Evolutionary conservation across 2,329 filamentous ascomycete species (phyloP), one percentile per base, ranked within the genome.

Genomic region (Penicillium sp.): DNA sequence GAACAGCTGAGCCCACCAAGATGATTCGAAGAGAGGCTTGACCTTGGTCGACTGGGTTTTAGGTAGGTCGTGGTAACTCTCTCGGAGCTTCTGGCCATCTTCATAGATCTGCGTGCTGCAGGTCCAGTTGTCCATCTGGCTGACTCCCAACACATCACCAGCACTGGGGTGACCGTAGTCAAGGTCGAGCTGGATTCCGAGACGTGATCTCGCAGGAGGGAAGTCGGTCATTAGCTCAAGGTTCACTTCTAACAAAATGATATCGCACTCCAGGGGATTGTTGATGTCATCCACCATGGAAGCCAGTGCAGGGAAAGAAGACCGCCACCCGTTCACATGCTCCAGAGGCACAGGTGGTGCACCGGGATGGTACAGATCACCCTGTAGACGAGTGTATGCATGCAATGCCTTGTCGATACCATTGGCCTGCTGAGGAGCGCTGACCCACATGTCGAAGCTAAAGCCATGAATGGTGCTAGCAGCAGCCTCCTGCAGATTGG

Each of bases 371-470:
- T 71, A 69, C 42, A 72, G 70, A 47, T 75, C 74, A 42, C 71
- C 70, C 59, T 78, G 74, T 9, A 79, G 69, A 29, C 72, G 71
- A 10, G 77, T 80, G 62, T 79, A 81, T 39, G 68, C 68, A 64
- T 80, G 78, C 35, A 77, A 63, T n/a, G 74, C 73, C 54, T 75
- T 70, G 43, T 77, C 75, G 21, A 71, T 69, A 25, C 69, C 68
- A 47, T 72, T 69, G 6, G 67, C 70, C 55, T 75, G 71, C 42
- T 73, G 66, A 48, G 71, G 72, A 6, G 69, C 67, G 61, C 72
- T 76, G 8, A 79, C 76, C 75, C 76, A 79, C 78, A 80, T 80
- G 45, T 76, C 73, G 59, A 81, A 79, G 47, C 69, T 73, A 49
- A 79, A 69, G 19, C 70, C 71, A 58, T 74, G 66, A 31, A 77